These are phyloP conservation scores for Aureobasidium sp. DNA, from an alignment of 2,329 filamentous ascomycete genomes.

Conservation along the genomic window DNA sequence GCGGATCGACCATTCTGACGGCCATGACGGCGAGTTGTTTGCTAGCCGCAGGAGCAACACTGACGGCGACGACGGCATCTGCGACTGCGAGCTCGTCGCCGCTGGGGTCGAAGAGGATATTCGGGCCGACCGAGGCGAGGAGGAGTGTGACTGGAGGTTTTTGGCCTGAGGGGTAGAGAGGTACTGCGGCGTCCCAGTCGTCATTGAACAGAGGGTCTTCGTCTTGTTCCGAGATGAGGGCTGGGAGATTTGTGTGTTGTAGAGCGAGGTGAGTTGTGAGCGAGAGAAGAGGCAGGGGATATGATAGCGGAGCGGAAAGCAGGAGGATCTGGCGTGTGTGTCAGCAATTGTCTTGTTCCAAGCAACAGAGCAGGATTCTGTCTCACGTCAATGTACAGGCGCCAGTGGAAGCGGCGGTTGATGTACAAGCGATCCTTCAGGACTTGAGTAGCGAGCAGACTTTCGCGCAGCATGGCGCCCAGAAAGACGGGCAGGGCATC, in stretches of 20 bases:
- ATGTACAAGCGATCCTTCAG: conserved; percentile 69
- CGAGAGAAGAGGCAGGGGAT: conserved; percentile 86
- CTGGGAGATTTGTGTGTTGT: conserved; percentile 75
- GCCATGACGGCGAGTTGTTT: conserved; percentile 31
- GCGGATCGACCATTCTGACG: conserved; percentile 44
- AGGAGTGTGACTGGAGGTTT: conserved; percentile 84
- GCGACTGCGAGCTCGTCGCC: conserved; percentile 90
- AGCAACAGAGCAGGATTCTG: not conserved
- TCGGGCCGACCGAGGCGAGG: conserved; percentile 76
- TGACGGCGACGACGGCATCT: conserved; percentile 80
- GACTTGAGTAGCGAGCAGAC: conserved; percentile 65
- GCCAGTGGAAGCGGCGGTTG: conserved; percentile 91
- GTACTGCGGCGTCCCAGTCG: conserved; percentile 82
- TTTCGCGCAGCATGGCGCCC: conserved; percentile 81
- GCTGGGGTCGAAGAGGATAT: conserved; percentile 88
- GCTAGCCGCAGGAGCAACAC: conserved; percentile 55
- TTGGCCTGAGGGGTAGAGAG: conserved; percentile 53
- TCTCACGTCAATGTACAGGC: conserved; percentile 85
- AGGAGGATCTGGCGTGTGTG: conserved; percentile 63
- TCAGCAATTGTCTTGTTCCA: not conserved
- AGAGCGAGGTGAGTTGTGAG: conserved; percentile 91
- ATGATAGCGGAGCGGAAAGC: conserved; percentile 86
- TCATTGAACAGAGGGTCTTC: conserved; percentile 98
- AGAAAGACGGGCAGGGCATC: conserved; percentile 84
- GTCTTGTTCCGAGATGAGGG: conserved; percentile 79